Base-by-base conservation (phyloP, 106 monocot genomes). In the Acorus calamus region DNA sequence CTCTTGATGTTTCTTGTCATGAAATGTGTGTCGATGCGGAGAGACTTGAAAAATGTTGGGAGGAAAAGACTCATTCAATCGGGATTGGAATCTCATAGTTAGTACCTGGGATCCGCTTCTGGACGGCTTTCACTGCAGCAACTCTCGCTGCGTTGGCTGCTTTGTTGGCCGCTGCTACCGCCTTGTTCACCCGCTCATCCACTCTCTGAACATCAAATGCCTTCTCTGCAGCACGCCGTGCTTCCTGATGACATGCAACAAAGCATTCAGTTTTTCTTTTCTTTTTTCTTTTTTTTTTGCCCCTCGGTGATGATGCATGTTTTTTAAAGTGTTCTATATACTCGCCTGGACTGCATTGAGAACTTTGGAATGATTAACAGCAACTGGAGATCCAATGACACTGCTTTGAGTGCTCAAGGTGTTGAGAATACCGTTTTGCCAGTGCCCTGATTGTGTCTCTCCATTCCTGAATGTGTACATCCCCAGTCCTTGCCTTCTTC, bases 281-380 rank as follows among this genome's bases (percentile, higher is more conserved):
- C 2, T 44, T 6, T 44, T 9, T 44, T 60, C 44, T 10, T 44
- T 60, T 44, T 60, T 60, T 10, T 44, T 60, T 42, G 5, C 14
- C 59, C 3, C 12, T 65, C 28, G 28, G 28, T 0, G 28, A 28
- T 28, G 28, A 28, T 28, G 28, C 28, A 42, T 41, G n/a, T 1
- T 42, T 11, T 48, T 46, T n/a, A 42, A 57, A 57, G 3, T 69
- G 44, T 43, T 1, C 4, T 28, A 28, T 28, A 28, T 28, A 28
- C 28, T 14, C 82, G 83, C 92, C 92, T 88, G 92, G 63, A 93
- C 85, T n/a, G 88, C 74, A 76, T 88, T 88, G 28, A 88, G 82
- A 42, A 93, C 88, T 76, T 78, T 93, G 4, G 92, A 88, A 78
- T 88, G 78, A 66, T 88, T 78, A 3, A 85, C 82, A 53, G 82